These are phyloP conservation scores for Pyrenochaeta sp. DNA, from an alignment of 2,329 filamentous ascomycete species.

Conservation along the genomic window DNA sequence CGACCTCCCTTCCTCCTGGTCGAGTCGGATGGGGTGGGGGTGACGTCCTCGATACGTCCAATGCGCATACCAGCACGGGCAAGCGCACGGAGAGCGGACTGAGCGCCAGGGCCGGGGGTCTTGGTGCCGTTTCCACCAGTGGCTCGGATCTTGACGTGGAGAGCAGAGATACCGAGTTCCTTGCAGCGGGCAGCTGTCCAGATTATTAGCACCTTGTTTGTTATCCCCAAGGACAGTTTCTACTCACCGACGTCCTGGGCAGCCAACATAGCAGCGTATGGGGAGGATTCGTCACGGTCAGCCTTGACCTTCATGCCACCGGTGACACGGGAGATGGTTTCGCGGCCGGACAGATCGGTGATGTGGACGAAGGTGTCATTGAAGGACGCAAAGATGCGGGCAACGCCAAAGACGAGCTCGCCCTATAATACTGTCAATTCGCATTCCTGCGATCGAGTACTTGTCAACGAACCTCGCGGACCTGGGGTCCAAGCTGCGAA, in stretches of 20 bases:
- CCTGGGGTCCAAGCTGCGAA: conserved; percentile 88
- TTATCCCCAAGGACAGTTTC: background rate
- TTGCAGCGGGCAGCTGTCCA: conserved; percentile 79
- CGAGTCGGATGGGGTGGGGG: conserved; percentile 98
- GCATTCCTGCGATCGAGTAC: conserved; percentile 11
- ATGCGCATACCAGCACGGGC: conserved; percentile 99
- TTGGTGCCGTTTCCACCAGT: conserved; percentile 99
- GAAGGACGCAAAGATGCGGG: conserved; percentile 92
- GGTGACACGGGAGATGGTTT: conserved; percentile 99
- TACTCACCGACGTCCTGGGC: conserved; percentile 76
- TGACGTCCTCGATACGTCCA: conserved; percentile 99
- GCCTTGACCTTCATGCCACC: conserved; percentile 99
- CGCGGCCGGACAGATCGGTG: conserved; percentile 97
- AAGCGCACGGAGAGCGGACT: conserved; percentile 98
- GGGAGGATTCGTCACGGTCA: conserved; percentile 98
- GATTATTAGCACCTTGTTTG: conserved; percentile 51
- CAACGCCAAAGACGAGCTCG: conserved; percentile 97
- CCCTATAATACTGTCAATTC: conserved; percentile 61
- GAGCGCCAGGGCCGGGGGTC: conserved; percentile 98
- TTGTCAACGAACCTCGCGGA: conserved; percentile 74
- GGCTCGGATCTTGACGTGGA: conserved; percentile 99
- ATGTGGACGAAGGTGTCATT: conserved; percentile 82
- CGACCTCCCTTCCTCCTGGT: conserved; percentile 99
- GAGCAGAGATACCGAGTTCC: conserved; percentile 87
- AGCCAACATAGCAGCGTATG: conserved; percentile 99